A percentile compares a stretch with the other conserved stretches of the same genome.
Evolutionary conservation across 257 asterid genomes (phyloP).

Genomic region (Ophiorrhiza pumila): DNA sequence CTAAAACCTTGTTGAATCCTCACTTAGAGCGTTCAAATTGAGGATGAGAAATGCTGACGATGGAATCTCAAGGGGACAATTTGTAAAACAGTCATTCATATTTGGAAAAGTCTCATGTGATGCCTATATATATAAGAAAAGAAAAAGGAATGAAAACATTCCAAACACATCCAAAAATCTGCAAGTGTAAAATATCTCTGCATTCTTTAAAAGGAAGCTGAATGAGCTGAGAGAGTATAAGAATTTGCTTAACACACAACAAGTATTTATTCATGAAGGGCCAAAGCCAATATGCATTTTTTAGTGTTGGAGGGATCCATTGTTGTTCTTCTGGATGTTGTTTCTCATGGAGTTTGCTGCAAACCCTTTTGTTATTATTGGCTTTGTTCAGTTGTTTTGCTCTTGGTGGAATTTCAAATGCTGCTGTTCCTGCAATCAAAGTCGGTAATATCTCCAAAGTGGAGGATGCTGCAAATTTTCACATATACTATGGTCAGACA

Average conservation of each 20-base stretch:
- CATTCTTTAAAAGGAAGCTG: neutral
- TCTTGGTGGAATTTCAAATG: slow-evolving; percentile 21
- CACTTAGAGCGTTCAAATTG: too few relatives aligned
- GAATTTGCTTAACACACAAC: neutral
- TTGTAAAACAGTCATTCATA: too few relatives aligned
- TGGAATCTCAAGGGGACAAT: too few relatives aligned
- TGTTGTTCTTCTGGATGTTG: neutral
- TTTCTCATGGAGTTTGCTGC: neutral
- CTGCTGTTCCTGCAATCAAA: slow-evolving; percentile 44
- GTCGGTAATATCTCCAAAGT: slow-evolving; percentile 69
- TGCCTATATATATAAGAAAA: too few relatives aligned
- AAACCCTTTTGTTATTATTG: slow-evolving; percentile 27
- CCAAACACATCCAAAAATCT: slow-evolving; percentile 8
- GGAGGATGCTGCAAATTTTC: slow-evolving; percentile 62
- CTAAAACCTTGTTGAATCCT: too few relatives aligned
- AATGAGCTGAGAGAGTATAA: neutral
- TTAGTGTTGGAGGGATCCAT: slow-evolving; percentile 5
- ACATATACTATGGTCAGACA: slow-evolving; percentile 80
- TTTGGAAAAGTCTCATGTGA: too few relatives aligned
- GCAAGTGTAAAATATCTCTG: slow-evolving; percentile 1
- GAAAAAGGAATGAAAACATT: too few relatives aligned
- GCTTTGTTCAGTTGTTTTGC: slow-evolving; percentile 23
- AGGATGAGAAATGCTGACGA: too few relatives aligned
- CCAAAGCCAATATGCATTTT: neutral
- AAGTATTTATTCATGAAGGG: slow-evolving; percentile 1